Evolutionary conservation across 2,329 filamentous ascomycete species (phyloP).

Genomic region (Tricladium varicosporioides): DNA sequence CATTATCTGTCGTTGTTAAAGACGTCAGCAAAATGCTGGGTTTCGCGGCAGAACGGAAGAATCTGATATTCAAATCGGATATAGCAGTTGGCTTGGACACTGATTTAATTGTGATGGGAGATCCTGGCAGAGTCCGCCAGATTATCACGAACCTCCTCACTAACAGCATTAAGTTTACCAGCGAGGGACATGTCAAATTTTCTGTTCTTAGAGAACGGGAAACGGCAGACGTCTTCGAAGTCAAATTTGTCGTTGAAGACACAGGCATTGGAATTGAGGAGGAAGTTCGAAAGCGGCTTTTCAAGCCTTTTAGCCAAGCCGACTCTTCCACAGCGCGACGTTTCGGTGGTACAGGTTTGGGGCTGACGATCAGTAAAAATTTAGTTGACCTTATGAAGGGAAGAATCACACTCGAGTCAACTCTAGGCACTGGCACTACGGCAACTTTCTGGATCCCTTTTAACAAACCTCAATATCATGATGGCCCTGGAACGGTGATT

Average conservation of each 20-base stretch:
- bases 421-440: slow-evolving; percentile 66
- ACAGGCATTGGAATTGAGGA: slow-evolving; percentile 81
- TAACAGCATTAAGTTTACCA: slow-evolving; percentile 75
- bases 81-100: slow-evolving; percentile 57
- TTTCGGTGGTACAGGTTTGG: slow-evolving; percentile 78
- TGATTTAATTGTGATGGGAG: slow-evolving; percentile 78
- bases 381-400: slow-evolving; percentile 78
- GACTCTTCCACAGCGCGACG: slow-evolving; percentile 75
- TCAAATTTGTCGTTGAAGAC: slow-evolving; percentile 73
- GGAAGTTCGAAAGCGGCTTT: slow-evolving; percentile 68
- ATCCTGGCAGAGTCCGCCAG: slow-evolving; percentile 79
- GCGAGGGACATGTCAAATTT: slow-evolving; percentile 65
- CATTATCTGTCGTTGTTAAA: slow-evolving; percentile 67
- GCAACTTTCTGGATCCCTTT: slow-evolving; percentile 77
- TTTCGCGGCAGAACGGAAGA: slow-evolving; percentile 79
- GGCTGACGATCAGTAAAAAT: slow-evolving; percentile 79
- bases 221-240: slow-evolving; percentile 60
- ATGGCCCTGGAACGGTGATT: slow-evolving; percentile 50
- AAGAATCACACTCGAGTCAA: slow-evolving; percentile 67
- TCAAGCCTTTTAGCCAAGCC: slow-evolving; percentile 79
- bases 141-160: slow-evolving; percentile 79
- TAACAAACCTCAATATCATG: slow-evolving; percentile 60
- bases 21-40: slow-evolving; percentile 86
- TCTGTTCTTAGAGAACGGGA: slow-evolving; percentile 63
- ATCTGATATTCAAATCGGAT: slow-evolving; percentile 67